These are phyloP conservation scores for Colletotrichum eremochloae DNA, from an alignment of 2,329 filamentous ascomycete species.

Conservation along the genomic window DNA sequence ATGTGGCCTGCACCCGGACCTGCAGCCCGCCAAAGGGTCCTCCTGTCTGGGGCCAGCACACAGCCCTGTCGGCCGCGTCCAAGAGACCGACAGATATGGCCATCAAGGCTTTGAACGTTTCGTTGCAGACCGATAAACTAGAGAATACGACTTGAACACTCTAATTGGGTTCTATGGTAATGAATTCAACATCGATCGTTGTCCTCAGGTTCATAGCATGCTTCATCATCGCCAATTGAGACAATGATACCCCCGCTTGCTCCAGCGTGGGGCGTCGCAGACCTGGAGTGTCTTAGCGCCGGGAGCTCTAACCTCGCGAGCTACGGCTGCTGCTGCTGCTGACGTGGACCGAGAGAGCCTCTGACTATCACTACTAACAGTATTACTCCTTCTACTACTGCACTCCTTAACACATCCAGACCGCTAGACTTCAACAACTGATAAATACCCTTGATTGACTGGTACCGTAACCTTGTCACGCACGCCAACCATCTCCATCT, in stretches of 20 bases:
- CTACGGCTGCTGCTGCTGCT: not conserved
- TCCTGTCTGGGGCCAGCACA: not conserved
- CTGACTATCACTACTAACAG: not conserved
- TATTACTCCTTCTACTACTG: not conserved
- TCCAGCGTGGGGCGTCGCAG: constrained; percentile 22
- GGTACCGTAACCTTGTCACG: not conserved
- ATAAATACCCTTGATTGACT: not conserved
- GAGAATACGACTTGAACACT: not conserved
- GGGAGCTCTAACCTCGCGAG: constrained; percentile 25
- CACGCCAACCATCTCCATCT: constrained; percentile 1
- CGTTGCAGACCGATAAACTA: not conserved
- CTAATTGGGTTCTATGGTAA: not conserved
- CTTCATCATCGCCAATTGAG: not conserved
- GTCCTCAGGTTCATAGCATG: not conserved
- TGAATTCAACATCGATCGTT: not conserved
- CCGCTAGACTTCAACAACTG: not conserved
- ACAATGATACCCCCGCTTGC: constrained; percentile 24
- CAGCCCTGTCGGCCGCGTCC: not conserved
- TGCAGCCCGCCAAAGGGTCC: constrained; percentile 16
- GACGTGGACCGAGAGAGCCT: not conserved
- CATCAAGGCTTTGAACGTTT: too few relatives aligned
- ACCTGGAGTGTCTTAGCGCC: constrained; percentile 20
- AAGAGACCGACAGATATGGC: not conserved
- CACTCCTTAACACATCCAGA: constrained; percentile 17
- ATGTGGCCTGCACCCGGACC: constrained; percentile 30